A percentile compares a stretch with the other conserved stretches of the same genome.
Conservation (phyloP, 1,139 yeast genomes). For the Blastobotrys arbuscula region DNA sequence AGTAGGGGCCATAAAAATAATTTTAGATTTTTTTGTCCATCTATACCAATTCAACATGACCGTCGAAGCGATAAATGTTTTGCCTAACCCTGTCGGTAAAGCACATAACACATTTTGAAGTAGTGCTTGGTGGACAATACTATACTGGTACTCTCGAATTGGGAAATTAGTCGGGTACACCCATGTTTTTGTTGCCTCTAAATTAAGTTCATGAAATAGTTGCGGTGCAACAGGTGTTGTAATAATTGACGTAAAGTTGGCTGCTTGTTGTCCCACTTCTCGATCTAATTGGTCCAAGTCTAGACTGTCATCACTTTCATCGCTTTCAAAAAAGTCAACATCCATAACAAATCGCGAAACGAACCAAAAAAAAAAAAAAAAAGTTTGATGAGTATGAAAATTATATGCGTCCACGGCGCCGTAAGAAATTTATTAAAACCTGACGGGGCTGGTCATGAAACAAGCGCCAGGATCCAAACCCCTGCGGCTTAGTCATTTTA, state of each 20-base stretch:
- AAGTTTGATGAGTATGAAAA: not conserved
- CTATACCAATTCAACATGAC: slow-evolving; percentile 85
- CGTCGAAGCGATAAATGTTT: slow-evolving; percentile 91
- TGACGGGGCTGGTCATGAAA: too few relatives aligned
- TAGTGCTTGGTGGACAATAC: slow-evolving; percentile 68
- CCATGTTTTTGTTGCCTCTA: slow-evolving; percentile 44
- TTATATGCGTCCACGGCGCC: not conserved
- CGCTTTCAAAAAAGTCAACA: not conserved
- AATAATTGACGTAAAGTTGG: too few relatives aligned
- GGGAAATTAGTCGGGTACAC: slow-evolving; percentile 84
- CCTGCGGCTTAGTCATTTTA: too few relatives aligned
- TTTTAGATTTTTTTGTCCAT: slow-evolving; percentile 74
- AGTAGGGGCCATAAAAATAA: slow-evolving; percentile 95
- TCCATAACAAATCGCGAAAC: not conserved
- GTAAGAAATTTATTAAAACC: too few relatives aligned
- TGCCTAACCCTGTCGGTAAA: slow-evolving; percentile 95
- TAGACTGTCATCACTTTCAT: slow-evolving; percentile 4
- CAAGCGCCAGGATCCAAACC: too few relatives aligned
- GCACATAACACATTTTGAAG: slow-evolving; percentile 78
- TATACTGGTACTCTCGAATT: slow-evolving; percentile 80
- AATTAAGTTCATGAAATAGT: slow-evolving; percentile 40
- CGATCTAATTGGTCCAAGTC: slow-evolving; percentile 5
- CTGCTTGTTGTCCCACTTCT: not conserved
- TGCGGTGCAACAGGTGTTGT: not conserved
- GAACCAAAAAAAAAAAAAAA: not conserved